Percentiles rank a stretch among this genome's conserved stretches.
Evolutionary conservation across 176 grass and related monocot genomes (phyloP).

Genomic region (Tillandsia leiboldiana): DNA sequence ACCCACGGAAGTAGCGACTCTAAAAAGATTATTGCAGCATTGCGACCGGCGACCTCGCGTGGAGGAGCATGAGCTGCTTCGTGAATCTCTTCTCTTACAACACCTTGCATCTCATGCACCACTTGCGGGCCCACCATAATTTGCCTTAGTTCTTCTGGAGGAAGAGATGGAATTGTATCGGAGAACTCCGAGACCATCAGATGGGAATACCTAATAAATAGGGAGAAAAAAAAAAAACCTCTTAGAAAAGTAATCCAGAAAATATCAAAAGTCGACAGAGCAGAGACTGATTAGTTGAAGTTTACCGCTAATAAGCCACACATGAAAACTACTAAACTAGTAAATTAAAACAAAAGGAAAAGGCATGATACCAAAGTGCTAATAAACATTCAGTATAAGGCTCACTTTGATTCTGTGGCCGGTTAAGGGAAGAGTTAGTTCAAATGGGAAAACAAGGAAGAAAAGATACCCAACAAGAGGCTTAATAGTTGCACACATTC

Average conservation of each 20-base stretch:
- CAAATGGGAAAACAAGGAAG: not conserved
- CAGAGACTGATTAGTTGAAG: not conserved
- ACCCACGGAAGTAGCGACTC: conserved; percentile 91
- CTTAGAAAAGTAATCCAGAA: conserved; percentile 18
- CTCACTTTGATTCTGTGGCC: not conserved
- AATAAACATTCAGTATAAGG: not conserved
- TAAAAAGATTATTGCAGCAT: conserved; percentile 60
- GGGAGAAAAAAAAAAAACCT: not conserved
- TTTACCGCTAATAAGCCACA: not conserved
- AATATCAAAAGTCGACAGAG: not conserved
- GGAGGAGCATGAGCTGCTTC: conserved; percentile 43
- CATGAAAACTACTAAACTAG: not conserved
- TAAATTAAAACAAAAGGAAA: not conserved
- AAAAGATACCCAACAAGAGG: not conserved
- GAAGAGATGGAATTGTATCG: conserved; percentile 67
- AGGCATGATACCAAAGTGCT: not conserved
- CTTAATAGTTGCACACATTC: not conserved
- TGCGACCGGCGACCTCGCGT: conserved; percentile 61
- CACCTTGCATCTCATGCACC: conserved; percentile 49
- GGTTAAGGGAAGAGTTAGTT: not conserved
- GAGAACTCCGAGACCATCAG: conserved; percentile 96
- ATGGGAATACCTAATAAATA: conserved; percentile 79
- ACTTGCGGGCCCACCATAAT: conserved; percentile 77
- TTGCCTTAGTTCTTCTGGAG: conserved; percentile 76
- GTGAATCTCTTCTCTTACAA: conserved; percentile 36